Evolutionary conservation across 1,139 yeast genomes (phyloP), one percentile per base, ranked within the genome.

Genomic region (Pichia sp.): DNA sequence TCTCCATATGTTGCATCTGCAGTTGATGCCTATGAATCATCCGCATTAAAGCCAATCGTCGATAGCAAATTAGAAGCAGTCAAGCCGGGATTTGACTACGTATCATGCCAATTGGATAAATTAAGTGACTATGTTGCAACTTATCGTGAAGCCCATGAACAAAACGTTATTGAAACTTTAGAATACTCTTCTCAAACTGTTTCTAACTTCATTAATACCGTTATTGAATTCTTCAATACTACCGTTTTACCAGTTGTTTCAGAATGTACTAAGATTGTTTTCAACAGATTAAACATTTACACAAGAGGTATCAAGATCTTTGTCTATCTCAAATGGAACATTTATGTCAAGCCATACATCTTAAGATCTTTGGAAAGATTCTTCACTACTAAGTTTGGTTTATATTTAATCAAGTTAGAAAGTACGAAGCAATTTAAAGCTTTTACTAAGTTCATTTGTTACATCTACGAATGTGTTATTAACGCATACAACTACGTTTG

Each of bases 11-110:
- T 50, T 20, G 40, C 37, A 2, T 53, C 56, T 10, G 50, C 44
- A 3, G 14, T 45, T 14, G 34, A 31, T 3, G 33, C 41, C 38
- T 59, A 58, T 41, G 45, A 48, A 3, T 20, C 31, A 3, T 58
- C 63, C 3, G 52, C 59, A 14, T n/a, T 59, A n/a, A 56, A 58
- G 43, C 56, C 57, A 4, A 39, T 47, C 22, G 55, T 59, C 11
- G 60, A 58, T 9, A 18, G 8, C 9, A n/a, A 31, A 4, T 15
- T 14, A 1, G 18, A 24, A 21, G 18, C 19, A 14, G 7, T 44
- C 11, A 17, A 40, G 12, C 55, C 53, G 4, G 35, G 44, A 24
- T 4, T 38, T 19, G 12, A 12, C 9, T 15, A 38, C 10, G 21
- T 31, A 12, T 34, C 43, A 8, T n/a, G 21, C 3, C 15, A 40